These are phyloP conservation scores for Pulicaria dysenterica DNA, from an alignment of 129 eudicot genomes.

Conservation along the genomic window DNA sequence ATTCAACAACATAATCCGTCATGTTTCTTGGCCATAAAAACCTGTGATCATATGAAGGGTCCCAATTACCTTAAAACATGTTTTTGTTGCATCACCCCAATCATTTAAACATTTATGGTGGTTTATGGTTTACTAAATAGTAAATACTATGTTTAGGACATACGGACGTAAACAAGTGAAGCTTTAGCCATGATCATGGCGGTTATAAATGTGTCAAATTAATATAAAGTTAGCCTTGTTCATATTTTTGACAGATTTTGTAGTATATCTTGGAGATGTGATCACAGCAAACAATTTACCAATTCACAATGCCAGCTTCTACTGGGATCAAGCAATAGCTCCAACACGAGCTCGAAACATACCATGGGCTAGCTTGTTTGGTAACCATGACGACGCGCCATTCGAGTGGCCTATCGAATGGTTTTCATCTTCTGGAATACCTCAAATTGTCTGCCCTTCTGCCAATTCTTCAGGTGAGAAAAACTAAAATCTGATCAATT, in stretches of 20 bases:
- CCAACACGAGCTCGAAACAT: conserved; percentile 75
- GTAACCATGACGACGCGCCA: conserved; percentile 93
- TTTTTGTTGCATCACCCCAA: no score
- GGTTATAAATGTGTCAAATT: no score
- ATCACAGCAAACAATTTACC: conserved; percentile 92
- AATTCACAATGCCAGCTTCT: conserved; percentile 71
- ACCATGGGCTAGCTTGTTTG: conserved; percentile 88
- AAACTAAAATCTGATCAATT: no score
- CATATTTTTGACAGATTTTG: conserved; percentile 63
- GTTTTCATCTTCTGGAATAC: conserved; percentile 77
- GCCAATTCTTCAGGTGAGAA: conserved; percentile 39
- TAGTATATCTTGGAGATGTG: conserved; percentile 90
- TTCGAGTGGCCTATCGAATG: conserved; percentile 94
- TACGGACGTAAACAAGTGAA: no score
- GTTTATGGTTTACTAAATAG: no score
- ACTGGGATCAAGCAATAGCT: conserved; percentile 86
- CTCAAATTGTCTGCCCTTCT: conserved; percentile 60
- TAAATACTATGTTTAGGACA: no score
- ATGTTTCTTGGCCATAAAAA: no score
- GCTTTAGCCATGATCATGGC: no score
- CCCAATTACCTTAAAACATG: no score
- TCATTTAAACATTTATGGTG: no score
- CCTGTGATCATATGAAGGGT: no score
- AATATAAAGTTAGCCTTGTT: background rate
- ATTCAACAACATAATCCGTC: no score